Conservation (phyloP, 1,284 basidiomycete genomes). For the Ceratobasidium sp. region DNA sequence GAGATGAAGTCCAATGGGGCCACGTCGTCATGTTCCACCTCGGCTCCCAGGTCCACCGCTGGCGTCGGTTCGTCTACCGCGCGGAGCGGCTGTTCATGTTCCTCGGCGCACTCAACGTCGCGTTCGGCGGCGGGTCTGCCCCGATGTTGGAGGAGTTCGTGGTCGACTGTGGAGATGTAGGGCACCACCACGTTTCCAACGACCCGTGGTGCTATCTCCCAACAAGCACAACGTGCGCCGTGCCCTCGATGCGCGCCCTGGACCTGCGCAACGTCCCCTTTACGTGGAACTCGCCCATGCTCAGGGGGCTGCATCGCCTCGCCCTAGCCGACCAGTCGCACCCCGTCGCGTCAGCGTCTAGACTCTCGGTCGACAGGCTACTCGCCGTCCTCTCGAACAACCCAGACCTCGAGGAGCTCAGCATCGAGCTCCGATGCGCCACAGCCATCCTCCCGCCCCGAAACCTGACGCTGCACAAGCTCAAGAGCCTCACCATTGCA, state of each 20-base stretch:
- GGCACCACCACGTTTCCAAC: constrained; percentile 45
- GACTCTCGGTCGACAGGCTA: constrained; percentile 71
- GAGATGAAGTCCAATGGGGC: constrained; percentile 66
- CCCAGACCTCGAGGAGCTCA: constrained; percentile 64
- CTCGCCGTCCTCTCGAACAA: constrained; percentile 69
- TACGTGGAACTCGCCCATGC: constrained; percentile 46
- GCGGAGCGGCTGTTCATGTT: constrained; percentile 79
- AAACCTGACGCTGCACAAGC: constrained; percentile 62
- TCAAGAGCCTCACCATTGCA: constrained; percentile 67
- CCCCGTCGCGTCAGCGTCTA: constrained; percentile 69
- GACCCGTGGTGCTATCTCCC: constrained; percentile 42
- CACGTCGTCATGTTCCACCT: constrained; percentile 80
- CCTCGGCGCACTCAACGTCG: constrained; percentile 64
- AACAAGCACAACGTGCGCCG: constrained; percentile 32
- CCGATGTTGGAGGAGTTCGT: constrained; percentile 78
- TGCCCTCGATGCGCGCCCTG: constrained; percentile 43
- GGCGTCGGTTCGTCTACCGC: constrained; percentile 79
- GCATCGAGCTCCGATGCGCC: constrained; percentile 69
- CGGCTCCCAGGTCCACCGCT: constrained; percentile 75
- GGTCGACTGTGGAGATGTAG: constrained; percentile 69
- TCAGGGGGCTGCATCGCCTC: constrained; percentile 62
- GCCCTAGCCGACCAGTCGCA: constrained; percentile 70
- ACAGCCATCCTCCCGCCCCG: constrained; percentile 69
- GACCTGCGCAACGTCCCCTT: constrained; percentile 48
- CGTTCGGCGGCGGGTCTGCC: constrained; percentile 64